phyloP scores from a whole-genome alignment of 805 yeast genomes.

The Nakazawaea populi region DNA sequence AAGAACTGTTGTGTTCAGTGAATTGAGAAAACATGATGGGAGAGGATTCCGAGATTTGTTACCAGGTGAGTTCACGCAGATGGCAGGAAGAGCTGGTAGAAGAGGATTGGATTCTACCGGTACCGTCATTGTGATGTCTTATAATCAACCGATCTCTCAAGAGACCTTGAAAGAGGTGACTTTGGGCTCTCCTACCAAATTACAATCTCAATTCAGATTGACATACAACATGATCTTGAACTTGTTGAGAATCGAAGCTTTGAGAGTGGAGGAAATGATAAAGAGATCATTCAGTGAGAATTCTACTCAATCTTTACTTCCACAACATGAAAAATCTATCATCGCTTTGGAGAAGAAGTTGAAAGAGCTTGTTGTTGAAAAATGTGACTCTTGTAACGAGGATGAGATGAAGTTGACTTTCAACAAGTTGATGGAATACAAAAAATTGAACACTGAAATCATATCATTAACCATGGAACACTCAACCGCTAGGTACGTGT shows the following conservation, averaged over 20 bases:
- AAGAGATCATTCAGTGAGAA: slow-evolving; percentile 94
- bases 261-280: slow-evolving; percentile 97
- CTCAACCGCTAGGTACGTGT: slow-evolving; percentile 39
- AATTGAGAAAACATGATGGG: slow-evolving; percentile 87
- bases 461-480: slow-evolving; percentile 41
- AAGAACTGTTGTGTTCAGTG: slow-evolving; percentile 89
- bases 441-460: slow-evolving; percentile 36
- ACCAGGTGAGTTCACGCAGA: slow-evolving; percentile 97
- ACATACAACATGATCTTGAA: slow-evolving; percentile 96
- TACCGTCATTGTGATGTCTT: slow-evolving; percentile 90
- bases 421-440: slow-evolving; percentile 39
- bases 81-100: slow-evolving; percentile 99
- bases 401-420: slow-evolving; percentile 41
- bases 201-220: slow-evolving; percentile 86
- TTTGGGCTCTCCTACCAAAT: slow-evolving; percentile 84
- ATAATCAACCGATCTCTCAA: slow-evolving; percentile 53
- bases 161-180: slow-evolving; percentile 71
- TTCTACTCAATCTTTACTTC: slow-evolving; percentile 74
- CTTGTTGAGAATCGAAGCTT: slow-evolving; percentile 84
- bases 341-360: slow-evolving; percentile 45
- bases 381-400: slow-evolving; percentile 30
- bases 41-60: slow-evolving; percentile 69
- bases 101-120: slow-evolving; percentile 93
- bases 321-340: slow-evolving; percentile 74
- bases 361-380: slow-evolving; percentile 25